Conservation (phyloP, 495 filamentous ascomycete species). For the Neurospora sp. region DNA sequence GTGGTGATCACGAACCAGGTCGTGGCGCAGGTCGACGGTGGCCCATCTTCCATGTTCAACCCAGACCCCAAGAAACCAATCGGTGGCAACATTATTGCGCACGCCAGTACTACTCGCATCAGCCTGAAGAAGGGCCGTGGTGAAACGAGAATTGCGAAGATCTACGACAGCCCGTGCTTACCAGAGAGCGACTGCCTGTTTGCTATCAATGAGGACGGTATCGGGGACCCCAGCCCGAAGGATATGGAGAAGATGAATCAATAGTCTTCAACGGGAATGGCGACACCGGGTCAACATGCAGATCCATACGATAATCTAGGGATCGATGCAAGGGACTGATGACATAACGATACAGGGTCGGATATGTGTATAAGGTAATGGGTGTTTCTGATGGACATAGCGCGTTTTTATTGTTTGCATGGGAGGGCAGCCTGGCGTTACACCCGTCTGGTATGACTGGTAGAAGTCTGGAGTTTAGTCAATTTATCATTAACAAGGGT, state of each 20-base stretch:
- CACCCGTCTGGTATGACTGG: neutral
- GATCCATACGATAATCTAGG: neutral
- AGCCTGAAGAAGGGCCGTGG: conserved; percentile 91
- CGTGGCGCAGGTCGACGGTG: conserved; percentile 94
- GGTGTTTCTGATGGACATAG: neutral
- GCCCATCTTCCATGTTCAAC: conserved; percentile 94
- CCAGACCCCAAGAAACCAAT: conserved; percentile 99
- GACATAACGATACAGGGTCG: neutral
- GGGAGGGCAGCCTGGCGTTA: neutral
- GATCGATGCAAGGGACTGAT: neutral
- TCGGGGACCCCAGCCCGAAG: conserved; percentile 91
- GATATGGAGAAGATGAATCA: conserved; percentile 65
- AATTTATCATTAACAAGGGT: neutral
- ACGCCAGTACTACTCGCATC: conserved; percentile 82
- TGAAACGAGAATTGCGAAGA: conserved; percentile 95
- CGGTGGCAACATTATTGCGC: conserved; percentile 96
- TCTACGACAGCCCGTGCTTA: conserved; percentile 95
- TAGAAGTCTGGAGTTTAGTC: neutral
- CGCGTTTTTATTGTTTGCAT: neutral
- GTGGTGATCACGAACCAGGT: conserved; percentile 99
- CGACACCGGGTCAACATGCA: neutral
- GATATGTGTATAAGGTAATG: neutral
- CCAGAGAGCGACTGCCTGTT: conserved; percentile 95
- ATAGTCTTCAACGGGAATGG: conserved; percentile 3
- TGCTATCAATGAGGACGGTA: conserved; percentile 93